Conservation (phyloP, 1,284 basidiomycete species). For the Entoloma clypeatum region DNA sequence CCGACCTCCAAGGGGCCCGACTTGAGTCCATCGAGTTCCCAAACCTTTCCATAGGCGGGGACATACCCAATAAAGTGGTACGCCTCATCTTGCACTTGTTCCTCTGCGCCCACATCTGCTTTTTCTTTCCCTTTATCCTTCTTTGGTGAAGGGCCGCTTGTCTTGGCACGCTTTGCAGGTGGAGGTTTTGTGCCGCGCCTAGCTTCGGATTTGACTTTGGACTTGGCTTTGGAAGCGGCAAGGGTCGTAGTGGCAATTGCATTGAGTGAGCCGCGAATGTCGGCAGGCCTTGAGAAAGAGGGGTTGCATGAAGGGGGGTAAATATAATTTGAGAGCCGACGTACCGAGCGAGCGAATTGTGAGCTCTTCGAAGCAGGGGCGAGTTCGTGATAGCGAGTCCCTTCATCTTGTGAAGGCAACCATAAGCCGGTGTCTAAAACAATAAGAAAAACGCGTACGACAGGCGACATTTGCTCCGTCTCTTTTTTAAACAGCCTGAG, state of each 20-base stretch:
- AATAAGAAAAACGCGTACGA: conserved; percentile 36
- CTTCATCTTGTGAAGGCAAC: conserved; percentile 43
- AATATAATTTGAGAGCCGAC: too few relatives aligned
- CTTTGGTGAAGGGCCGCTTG: conserved; percentile 15
- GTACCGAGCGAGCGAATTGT: conserved; percentile 58
- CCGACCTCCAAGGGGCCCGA: conserved; percentile 59
- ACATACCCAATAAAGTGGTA: conserved; percentile 67
- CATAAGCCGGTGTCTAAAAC: neutral
- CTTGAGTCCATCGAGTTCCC: conserved; percentile 56
- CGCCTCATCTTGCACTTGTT: too few relatives aligned
- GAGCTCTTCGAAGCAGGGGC: conserved; percentile 45
- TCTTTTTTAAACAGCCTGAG: conserved; percentile 44
- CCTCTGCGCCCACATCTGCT: conserved; percentile 28
- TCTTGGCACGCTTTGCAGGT: conserved; percentile 38
- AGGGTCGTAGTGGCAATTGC: conserved; percentile 42
- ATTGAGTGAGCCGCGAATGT: conserved; percentile 49
- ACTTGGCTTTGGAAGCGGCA: conserved; percentile 34
- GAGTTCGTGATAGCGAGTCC: conserved; percentile 57
- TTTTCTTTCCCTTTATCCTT: conserved; percentile 21
- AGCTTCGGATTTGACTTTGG: conserved; percentile 19
- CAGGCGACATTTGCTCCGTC: conserved; percentile 51
- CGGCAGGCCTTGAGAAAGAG: conserved; percentile 54
- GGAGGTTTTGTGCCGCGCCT: conserved; percentile 27
- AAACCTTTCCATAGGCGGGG: conserved; percentile 56
- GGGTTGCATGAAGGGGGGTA: too few relatives aligned